Base-by-base conservation (phyloP, 371 early-diverging fungal genomes). In the Mortierella sp. region DNA sequence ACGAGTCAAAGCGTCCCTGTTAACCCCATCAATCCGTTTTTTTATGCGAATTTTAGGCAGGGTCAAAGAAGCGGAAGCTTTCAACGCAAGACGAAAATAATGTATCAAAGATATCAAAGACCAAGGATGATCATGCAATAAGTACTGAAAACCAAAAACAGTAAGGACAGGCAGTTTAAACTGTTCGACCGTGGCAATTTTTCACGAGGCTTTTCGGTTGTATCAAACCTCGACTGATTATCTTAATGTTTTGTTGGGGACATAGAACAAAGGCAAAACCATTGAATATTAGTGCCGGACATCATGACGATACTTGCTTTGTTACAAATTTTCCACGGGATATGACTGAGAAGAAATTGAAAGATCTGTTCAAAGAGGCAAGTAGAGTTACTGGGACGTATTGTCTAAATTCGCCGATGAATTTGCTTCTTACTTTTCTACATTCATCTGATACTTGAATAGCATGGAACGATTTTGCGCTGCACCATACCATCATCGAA, bases 251-350 rank as follows among this genome's bases (percentile, higher is more conserved):
- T 5, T 30, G 24, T 58, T 12, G 16, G 43, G 14, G n/a, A 49
- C n/a, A 20, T 26, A 57, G 64, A 47, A 12, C 8, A 6, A 39
- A 20, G 16, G n/a, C 65, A 55, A 75, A 62, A 20, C 69, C 78
- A 4, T 45, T 64, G 49, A 68, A 75, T 54, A 51, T 68, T 30
- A 68, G 73, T 43, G 39, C 55, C 39, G 81, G 81, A 20, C 70
- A 76, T 4, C 76, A 75, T 57, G 72, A 61, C 3, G 76, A 81
- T 32, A 75, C 81, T 1, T 81, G 76, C 63, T 81, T 75, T 60
- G 72, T 81, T 9, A 60, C 62, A 18, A 81, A 81, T 66, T 81
- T 81, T 54, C 66, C 61, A 6, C 43, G 3, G 26, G 26, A 52
- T 0, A 72, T 68, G 61, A 72, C 76, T 12, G 73, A 75, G 11